A percentile compares a stretch with the other conserved stretches of the same genome.
phyloP scores from a whole-genome alignment of 139 green algal species.

The Edaphochlamys debaryana region DNA sequence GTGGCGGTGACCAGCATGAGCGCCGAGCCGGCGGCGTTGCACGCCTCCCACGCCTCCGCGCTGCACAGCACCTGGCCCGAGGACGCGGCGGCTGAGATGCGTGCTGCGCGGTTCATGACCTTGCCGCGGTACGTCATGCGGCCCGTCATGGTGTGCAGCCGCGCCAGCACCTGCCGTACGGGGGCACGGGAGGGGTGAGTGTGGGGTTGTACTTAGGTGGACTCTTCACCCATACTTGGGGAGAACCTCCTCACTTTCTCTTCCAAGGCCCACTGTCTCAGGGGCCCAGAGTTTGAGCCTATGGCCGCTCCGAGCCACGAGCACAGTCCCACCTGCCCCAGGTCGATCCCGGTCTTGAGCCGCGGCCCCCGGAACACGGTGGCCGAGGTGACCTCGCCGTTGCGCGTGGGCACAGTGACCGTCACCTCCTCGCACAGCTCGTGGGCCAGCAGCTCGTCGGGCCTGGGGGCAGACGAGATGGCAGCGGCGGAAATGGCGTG shows the following conservation, averaged over 20 bases:
- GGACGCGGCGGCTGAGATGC: slow-evolving; percentile 41
- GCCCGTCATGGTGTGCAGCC: slow-evolving; percentile 49
- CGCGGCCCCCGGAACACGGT: slow-evolving; percentile 42
- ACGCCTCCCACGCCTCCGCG: slow-evolving; percentile 29
- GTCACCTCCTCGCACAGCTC: slow-evolving; percentile 56
- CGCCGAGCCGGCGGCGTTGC: slow-evolving; percentile 8
- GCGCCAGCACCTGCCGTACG: slow-evolving; percentile 33
- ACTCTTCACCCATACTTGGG: too few species aligned
- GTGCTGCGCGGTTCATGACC: slow-evolving; percentile 56
- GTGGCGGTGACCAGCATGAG: slow-evolving; percentile 16
- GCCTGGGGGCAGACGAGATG: slow-evolving; percentile 6
- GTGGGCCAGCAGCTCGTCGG: slow-evolving; percentile 44
- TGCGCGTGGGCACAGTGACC: slow-evolving; percentile 15
- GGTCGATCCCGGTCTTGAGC: slow-evolving; percentile 55
- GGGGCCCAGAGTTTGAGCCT: too few species aligned
- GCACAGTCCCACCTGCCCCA: too few species aligned
- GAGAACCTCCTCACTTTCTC: too few species aligned
- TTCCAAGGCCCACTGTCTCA: too few species aligned
- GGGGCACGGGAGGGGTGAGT: too few species aligned
- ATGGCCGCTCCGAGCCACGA: too few species aligned
- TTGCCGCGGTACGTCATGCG: slow-evolving; percentile 54
- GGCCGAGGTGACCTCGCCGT: slow-evolving; percentile 16
- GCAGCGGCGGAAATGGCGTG: too few species aligned
- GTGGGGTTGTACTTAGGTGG: too few species aligned
- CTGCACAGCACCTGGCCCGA: slow-evolving; percentile 45